Percentiles rank a stretch among this genome's conserved stretches.
These are phyloP conservation scores for Coniochaeta sp. DNA, from an alignment of 2,329 filamentous ascomycete species.

Conservation along the genomic window DNA sequence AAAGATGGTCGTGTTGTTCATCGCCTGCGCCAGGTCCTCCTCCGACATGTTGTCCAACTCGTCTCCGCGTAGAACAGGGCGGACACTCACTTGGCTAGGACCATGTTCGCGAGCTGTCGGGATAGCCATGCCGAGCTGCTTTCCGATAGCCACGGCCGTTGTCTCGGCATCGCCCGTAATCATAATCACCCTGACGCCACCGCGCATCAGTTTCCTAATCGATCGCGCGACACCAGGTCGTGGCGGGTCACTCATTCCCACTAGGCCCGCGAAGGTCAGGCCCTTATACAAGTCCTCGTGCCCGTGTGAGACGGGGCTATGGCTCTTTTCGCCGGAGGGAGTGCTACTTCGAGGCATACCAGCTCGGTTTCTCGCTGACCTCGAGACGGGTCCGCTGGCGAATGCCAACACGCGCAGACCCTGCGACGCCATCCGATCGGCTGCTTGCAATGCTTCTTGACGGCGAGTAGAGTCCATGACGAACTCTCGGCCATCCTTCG, in stretches of 20 bases:
- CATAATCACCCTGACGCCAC: slow-evolving; percentile 97
- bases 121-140: slow-evolving; percentile 89
- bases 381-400: slow-evolving; percentile 68
- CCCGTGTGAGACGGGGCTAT: slow-evolving; percentile 33
- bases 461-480: slow-evolving; percentile 71
- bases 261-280: slow-evolving; percentile 82
- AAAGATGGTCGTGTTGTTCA: slow-evolving; percentile 87
- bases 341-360: slow-evolving; percentile 41
- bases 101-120: slow-evolving; percentile 43
- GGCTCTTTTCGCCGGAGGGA: slow-evolving; percentile 31
- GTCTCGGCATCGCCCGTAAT: slow-evolving; percentile 96
- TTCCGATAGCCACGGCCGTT: slow-evolving; percentile 88
- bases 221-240: slow-evolving; percentile 83
- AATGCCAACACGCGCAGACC: slow-evolving; percentile 89
- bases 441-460: slow-evolving; percentile 69
- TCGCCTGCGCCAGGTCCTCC: slow-evolving; percentile 73
- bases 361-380: slow-evolving; percentile 34
- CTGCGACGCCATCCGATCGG: slow-evolving; percentile 79
- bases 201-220: slow-evolving; percentile 83
- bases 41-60: slow-evolving; percentile 92
- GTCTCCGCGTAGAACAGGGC: slow-evolving; percentile 74
- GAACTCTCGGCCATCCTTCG: slow-evolving; percentile 77
- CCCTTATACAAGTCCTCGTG: slow-evolving; percentile 71
- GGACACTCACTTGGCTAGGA: slow-evolving; percentile 51
- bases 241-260: slow-evolving; percentile 96